Evolutionary conservation across 768 basidiomycete genomes (phyloP).

Genomic region (Myochromella boudieri): DNA sequence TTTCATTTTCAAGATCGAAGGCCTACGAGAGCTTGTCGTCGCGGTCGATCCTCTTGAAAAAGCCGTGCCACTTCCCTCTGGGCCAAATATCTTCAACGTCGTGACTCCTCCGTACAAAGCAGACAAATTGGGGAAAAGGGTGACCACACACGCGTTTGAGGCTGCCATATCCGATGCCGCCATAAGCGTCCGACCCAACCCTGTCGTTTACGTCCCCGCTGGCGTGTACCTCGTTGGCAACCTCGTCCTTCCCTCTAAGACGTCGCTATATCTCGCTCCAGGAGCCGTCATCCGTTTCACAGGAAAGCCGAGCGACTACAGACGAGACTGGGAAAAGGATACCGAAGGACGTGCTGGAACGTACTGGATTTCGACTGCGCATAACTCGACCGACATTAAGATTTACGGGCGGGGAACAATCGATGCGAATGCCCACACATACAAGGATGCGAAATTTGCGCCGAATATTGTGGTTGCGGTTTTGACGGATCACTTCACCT

Average conservation of each 20-base stretch:
- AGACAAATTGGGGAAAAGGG: conserved; percentile 8
- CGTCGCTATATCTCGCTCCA: conserved; percentile 19
- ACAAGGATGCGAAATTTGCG: conserved; percentile 9
- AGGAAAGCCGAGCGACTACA: conserved; percentile 12
- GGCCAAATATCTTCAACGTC: conserved; percentile 19
- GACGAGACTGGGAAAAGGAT: conserved; percentile 13
- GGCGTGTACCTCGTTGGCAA: conserved; percentile 18
- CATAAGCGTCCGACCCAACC: conserved; percentile 2
- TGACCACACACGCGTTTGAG: conserved; percentile 13
- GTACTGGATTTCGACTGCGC: conserved; percentile 16
- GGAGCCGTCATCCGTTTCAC: conserved; percentile 18
- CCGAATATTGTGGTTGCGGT: conserved; percentile 14
- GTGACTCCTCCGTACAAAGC: conserved; percentile 13
- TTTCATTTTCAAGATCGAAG: conserved; percentile 14
- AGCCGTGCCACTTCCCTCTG: conserved; percentile 1
- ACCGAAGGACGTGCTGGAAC: conserved; percentile 14
- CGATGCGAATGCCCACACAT: conserved; percentile 12
- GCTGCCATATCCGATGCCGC: conserved; percentile 13
- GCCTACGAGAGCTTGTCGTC: conserved; percentile 17
- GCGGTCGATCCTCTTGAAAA: conserved; percentile 17
- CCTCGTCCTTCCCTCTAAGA: conserved; percentile 18
- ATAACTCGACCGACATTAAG: conserved; percentile 17
- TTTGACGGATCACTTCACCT: conserved; percentile 14
- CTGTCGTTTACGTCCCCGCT: conserved; percentile 17
- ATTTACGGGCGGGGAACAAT: conserved; percentile 19